Evolutionary conservation across 495 filamentous ascomycete genomes (phyloP), one percentile per base, ranked within the genome.

Genomic region (Saxophila tyrrhenica): DNA sequence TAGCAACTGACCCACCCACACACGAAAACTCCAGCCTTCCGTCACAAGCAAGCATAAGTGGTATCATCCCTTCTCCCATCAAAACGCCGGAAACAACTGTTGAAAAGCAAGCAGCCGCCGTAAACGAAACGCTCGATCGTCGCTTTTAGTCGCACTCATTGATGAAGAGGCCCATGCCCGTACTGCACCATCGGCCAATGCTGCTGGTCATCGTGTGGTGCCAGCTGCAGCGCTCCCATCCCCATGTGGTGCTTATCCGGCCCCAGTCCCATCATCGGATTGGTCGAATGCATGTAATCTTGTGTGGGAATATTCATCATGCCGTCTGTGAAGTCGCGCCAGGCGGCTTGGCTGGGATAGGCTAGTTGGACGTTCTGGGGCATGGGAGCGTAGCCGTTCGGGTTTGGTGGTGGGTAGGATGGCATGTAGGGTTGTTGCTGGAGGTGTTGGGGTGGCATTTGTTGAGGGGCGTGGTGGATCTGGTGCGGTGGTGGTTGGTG

Each of bases 241-340:
- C 23, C 45, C 45, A 48, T 48, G 20, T 16, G 20, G 3, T 23
- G 45, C 20, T 48, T 48, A 9, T 25, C 45, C 21, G 20, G 5
- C 3, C 63, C 63, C 2, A 63, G 39, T 0, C 57, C 51, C 60
- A 65, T 61, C 23, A 65, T 46, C 25, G 63, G 56, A 38, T 50
- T 60, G 25, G 63, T 60, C 22, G 63, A 59, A 41, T 57, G 60
- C 24, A 65, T 51, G 35, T 52, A 65, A 16, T 65, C 55, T 13
- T 58, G 57, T 20, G 52, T 41, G 52, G 56, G 42, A 21, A 35
- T 38, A 9, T 10, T 61, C 55, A 55, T 55, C 55, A 62, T 57
- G 35, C 47, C 54, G 38, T 58, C 55, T 2, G 59, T 35, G 38
- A 62, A 62, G 38, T 54, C 24, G 13, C 59, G 22, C 59, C 59